Evolutionary conservation across 495 filamentous ascomycete genomes (phyloP), one percentile per base, ranked within the genome.

Genomic region (Tuber indicum): DNA sequence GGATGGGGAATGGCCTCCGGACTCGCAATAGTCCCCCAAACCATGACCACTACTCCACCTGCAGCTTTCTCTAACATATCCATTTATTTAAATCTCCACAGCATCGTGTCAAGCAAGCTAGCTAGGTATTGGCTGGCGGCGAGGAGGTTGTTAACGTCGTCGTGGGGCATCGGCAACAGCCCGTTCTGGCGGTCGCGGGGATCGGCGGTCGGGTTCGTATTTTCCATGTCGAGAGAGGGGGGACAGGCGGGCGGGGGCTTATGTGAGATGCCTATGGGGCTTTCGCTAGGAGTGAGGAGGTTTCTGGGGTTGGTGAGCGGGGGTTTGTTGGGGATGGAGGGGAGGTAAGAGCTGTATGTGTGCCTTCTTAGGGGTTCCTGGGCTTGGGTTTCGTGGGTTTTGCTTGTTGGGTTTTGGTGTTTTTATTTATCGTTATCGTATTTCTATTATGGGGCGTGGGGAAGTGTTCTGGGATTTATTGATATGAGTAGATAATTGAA

Each of bases 121-220:
- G 44, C 44, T 45, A 45, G 1, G 44, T 45, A 9, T 43, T 43
- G 1, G 1, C 39, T 39, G 39, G 39, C 39, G 39, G 39, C 39
- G 88, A 88, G 46, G 91, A 93, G 75, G 90, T 91, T 12, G 91
- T 92, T 70, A 93, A 93, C 78, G 91, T 93, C 62, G 86, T 92
- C 39, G 41, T 80, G 88, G 91, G 90, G 9, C 91, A 93, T 78
- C 91, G 91, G 1, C 91, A 91, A 81, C 91, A 93, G 79, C 91
- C 91, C 1, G 88, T 89, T 71, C 85, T 93, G 45, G 91, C 91
- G 2, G 90, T 89, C 16, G 91, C 90, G 0, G 91, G 91, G 26
- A 93, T 93, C 47, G 91, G 93, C 78, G 88, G 90, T 58, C 93
- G 91, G 2, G 89, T 93, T 85, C 93, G 93, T 77, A 89, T 93